Percentiles rank a stretch among this genome's conserved stretches.
Evolutionary conservation across 1,284 basidiomycete genomes (phyloP).

Genomic region (Bjerkandera adusta): DNA sequence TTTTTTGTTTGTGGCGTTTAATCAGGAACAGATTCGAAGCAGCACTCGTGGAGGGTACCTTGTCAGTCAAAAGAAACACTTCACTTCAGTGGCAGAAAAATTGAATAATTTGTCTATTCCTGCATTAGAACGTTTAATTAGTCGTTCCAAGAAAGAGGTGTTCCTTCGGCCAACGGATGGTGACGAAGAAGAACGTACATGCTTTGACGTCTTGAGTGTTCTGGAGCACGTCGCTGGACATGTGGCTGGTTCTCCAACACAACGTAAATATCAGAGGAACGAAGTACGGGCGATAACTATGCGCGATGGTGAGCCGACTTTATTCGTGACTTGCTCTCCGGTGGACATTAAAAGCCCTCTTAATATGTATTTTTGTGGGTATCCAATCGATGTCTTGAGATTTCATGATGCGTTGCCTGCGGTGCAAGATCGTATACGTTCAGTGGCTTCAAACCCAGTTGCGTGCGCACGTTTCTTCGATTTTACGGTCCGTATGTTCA

Average conservation of each 20-base stretch:
- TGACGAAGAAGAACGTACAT: slow-evolving; percentile 29
- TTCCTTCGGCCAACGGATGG: too few species aligned
- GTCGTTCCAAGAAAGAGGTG: too few species aligned
- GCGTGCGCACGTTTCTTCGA: slow-evolving; percentile 14
- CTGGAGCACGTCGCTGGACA: slow-evolving; percentile 30
- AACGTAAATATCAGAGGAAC: slow-evolving; percentile 27
- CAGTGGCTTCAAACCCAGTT: slow-evolving; percentile 30
- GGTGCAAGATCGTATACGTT: slow-evolving; percentile 1
- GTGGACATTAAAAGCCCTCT: slow-evolving; percentile 29
- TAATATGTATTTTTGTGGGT: slow-evolving; percentile 28
- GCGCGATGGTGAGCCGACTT: slow-evolving; percentile 29
- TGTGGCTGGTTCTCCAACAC: slow-evolving; percentile 33
- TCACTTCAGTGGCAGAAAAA: too few species aligned
- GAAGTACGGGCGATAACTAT: slow-evolving; percentile 36
- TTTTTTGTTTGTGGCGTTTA: slow-evolving; percentile 1
- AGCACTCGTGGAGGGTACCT: background rate
- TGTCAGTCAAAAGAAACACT: too few species aligned
- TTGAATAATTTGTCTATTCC: too few species aligned
- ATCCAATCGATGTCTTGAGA: background rate
- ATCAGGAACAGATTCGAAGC: slow-evolving; percentile 3
- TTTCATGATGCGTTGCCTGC: background rate
- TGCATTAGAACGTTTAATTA: too few species aligned
- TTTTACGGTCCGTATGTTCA: slow-evolving; percentile 21
- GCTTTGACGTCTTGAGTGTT: slow-evolving; percentile 32
- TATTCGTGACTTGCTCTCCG: slow-evolving; percentile 38